Conservation (phyloP, 441 rosid species). For the Raphanus hybrid region DNA sequence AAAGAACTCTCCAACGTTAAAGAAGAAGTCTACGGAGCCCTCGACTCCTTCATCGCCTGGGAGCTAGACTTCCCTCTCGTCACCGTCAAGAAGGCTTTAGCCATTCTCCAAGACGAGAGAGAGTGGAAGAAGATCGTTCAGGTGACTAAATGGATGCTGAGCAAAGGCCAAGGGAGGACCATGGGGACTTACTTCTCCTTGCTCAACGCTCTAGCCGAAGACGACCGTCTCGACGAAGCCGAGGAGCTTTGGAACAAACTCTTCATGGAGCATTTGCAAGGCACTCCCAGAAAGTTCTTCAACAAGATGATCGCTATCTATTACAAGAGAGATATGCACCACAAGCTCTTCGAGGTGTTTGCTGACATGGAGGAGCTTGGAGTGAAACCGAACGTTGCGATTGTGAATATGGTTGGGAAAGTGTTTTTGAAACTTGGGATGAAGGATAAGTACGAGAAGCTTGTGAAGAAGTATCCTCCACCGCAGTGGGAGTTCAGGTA, state of each 20-base stretch:
- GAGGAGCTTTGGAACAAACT: conserved; percentile 86
- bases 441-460: conserved; percentile 74
- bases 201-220: conserved; percentile 84
- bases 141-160: conserved; percentile 97
- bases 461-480: conserved; percentile 79
- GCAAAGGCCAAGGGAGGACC: conserved; percentile 96
- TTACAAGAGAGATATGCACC: conserved; percentile 81
- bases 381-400: conserved; percentile 63
- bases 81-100: conserved; percentile 89
- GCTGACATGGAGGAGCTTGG: conserved; percentile 99
- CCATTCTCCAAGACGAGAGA: conserved; percentile 66
- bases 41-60: conserved; percentile 95
- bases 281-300: conserved; percentile 80
- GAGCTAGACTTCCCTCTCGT: conserved; percentile 93
- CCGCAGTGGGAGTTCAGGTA: conserved; percentile 82
- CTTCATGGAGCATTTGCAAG: conserved; percentile 63
- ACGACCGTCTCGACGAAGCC: conserved; percentile 88
- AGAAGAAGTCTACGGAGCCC: conserved; percentile 95
- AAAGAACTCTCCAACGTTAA: conserved; percentile 79
- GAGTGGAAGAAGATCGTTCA: conserved; percentile 98
- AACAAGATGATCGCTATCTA: conserved; percentile 79
- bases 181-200: conserved; percentile 85
- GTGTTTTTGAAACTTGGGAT: conserved; percentile 71
- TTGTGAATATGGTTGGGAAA: conserved; percentile 76
- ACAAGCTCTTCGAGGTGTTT: conserved; percentile 88